A percentile compares a stretch with the other conserved stretches of the same genome.
phyloP scores from a whole-genome alignment of 1,139 yeast species.

The Saccharomyces hybrid region DNA sequence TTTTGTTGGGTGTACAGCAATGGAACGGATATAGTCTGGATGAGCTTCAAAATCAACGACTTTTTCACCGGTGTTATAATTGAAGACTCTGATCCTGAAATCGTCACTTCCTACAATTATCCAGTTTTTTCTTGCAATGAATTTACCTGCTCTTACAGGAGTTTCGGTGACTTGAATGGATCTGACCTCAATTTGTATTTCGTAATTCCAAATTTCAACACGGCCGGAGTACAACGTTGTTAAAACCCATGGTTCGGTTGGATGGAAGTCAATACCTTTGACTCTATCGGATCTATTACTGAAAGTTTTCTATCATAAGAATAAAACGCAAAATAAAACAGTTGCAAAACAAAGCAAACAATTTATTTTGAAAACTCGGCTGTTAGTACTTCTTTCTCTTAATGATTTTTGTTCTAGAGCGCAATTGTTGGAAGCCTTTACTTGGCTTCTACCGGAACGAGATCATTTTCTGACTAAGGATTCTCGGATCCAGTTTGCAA shows the following conservation, averaged over 20 bases:
- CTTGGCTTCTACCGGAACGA: too few species aligned
- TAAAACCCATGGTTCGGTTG: conserved; percentile 93
- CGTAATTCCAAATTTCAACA: conserved; percentile 90
- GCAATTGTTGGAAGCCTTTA: too few species aligned
- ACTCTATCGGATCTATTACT: conserved; percentile 76
- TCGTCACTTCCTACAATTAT: conserved; percentile 94
- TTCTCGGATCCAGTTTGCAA: too few species aligned
- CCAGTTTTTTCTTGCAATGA: conserved; percentile 96
- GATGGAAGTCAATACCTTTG: conserved; percentile 96
- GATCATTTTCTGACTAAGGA: too few species aligned
- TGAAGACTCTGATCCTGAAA: conserved; percentile 85
- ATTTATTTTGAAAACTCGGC: not conserved
- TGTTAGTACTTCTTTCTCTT: not conserved
- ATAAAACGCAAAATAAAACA: not conserved
- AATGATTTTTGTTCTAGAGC: too few species aligned
- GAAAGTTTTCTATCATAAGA: conserved; percentile 23
- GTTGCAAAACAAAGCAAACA: not conserved
- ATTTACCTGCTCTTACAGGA: conserved; percentile 93
- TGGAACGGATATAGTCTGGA: conserved; percentile 88
- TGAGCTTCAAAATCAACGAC: conserved; percentile 95
- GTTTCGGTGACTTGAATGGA: conserved; percentile 83
- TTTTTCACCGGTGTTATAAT: conserved; percentile 92
- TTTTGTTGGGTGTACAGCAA: conserved; percentile 90
- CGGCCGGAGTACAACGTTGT: conserved; percentile 76
- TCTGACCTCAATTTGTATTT: conserved; percentile 59